Evolutionary conservation across 148 eudicot genomes (phyloP), one percentile per base, ranked within the genome.

Genomic region (Chenopodium suecicum): DNA sequence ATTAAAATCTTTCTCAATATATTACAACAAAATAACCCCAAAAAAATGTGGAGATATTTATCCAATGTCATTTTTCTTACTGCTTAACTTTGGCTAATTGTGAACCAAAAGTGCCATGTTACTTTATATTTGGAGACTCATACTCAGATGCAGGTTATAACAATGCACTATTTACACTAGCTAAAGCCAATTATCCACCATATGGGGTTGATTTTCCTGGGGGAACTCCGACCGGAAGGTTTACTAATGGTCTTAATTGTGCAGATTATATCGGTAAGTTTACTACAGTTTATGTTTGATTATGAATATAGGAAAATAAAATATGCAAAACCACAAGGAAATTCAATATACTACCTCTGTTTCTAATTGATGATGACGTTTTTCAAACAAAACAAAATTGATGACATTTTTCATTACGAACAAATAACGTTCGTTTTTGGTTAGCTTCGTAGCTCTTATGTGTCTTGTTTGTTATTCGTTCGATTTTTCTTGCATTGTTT

Each of bases 41-140:
- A 62, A 62, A 62, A 20, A 62, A 81, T 81, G 79, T 34, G n/a
- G 75, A 68, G 54, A 34, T 3, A 19, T 34, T 23, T 31, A 37
- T 50, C 14, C 25, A 32, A 69, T 2, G 7, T 72, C 0, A 41
- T 73, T 20, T 2, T 83, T 7, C 2, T 78, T n/a, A 16, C 17
- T 47, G 44, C 37, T 25, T 6, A 20, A 41, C n/a, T 78, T 23
- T 67, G 70, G 85, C 66, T 32, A 34, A 37, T 31, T 48, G 85
- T 64, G 77, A 72, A n/a, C 74, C 66, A 0, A 62, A 73, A 73
- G 85, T 83, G 47, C 82, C 85, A 31, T 83, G 85, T 73, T 29
- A 64, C 19, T 78, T 83, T 27, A 78, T 78, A 11, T 83, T 83
- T 52, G 85, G 85, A 0, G 85, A 83, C 22, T 73, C 85, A 1